Base-by-base conservation (phyloP, 2,329 filamentous ascomycete species). In the Claviceps fusiformis region DNA sequence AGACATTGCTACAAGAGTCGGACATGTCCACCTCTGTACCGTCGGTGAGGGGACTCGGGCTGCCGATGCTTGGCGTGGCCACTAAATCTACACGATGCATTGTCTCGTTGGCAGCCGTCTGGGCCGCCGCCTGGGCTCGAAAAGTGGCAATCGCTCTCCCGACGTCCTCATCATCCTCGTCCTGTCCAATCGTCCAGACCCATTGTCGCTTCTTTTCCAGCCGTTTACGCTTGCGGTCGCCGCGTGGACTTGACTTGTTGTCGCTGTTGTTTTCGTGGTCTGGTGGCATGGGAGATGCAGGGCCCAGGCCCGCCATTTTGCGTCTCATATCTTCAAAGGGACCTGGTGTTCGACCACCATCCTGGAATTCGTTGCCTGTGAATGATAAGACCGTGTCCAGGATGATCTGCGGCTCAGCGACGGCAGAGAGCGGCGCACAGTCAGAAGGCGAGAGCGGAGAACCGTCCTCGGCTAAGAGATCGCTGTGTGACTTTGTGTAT, bases 171-270 rank as follows among this genome's bases (percentile, higher is more conserved):
- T 70, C 71, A 8, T 75, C 71, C 1, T 75, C 71, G 1, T 79
- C 77, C 56, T 75, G 74, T 3, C 76, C 79, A 48, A 85, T 83
- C 1, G 82, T 85, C 82, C 82, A 85, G 41, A 82, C 78, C 82
- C 81, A 85, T 47, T 76, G 76, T 13, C 81, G 71, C 67, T 79
- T 82, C 73, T 81, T 83, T 60, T 84, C 81, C 63, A 71, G 73
- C 37, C 70, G 64, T 58, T 75, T 80, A 10, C 75, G 71, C 64
- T 81, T 82, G n/a, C 75, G 73, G 50, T 78, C 70, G 2, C 75
- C 75, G 0, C 68, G 70, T 5, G 67, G 61, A 1, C 68, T 74
- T 0, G 70, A 68, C 43, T n/a, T 44, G 24, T 41, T 31, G 33
- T 33, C 33, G 24, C 24, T 24, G 24, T 24, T 24, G 24, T 24